phyloP scores from a whole-genome alignment of 179 eudicot species.

The Beta macrorhiza region DNA sequence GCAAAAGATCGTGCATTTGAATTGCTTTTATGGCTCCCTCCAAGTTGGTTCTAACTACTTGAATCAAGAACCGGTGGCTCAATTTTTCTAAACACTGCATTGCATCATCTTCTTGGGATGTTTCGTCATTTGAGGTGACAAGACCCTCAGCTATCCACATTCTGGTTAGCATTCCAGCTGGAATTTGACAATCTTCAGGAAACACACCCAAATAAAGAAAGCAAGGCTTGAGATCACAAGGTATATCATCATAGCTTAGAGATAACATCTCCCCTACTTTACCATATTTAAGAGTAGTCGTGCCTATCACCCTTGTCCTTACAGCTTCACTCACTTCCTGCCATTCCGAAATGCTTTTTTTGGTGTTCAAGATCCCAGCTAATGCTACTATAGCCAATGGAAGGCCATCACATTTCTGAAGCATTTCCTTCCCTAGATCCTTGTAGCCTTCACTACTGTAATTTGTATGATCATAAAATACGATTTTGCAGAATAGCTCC shows the following conservation, averaged over 20 bases:
- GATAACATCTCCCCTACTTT: conserved; percentile 41
- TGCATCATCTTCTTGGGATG: conserved; percentile 49
- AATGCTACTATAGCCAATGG: conserved; percentile 64
- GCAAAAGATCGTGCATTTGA: conserved; percentile 56
- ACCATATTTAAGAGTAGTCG: conserved; percentile 24
- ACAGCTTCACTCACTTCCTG: conserved; percentile 39
- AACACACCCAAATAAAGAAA: conserved; percentile 57
- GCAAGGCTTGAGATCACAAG: conserved; percentile 52
- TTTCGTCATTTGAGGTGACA: conserved; percentile 34
- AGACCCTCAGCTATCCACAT: conserved; percentile 70
- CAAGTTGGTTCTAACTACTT: conserved; percentile 40
- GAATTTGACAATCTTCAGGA: conserved; percentile 44
- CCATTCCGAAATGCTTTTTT: conserved; percentile 47
- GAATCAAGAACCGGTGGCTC: conserved; percentile 47
- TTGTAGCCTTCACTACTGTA: conserved; percentile 31
- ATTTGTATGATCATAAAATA: conserved; percentile 11
- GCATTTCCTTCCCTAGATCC: conserved; percentile 42
- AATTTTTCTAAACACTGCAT: conserved; percentile 45
- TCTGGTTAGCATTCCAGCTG: conserved; percentile 40
- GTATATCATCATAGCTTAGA: conserved; percentile 59
- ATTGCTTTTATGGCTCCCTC: conserved; percentile 42
- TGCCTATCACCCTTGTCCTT: conserved; percentile 42
- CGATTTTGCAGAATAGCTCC: conserved; percentile 44
- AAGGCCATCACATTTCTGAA: conserved; percentile 54
- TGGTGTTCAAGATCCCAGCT: conserved; percentile 49